These are phyloP conservation scores for Xerocomus spinulosus DNA, from an alignment of 768 basidiomycete species.

Conservation along the genomic window DNA sequence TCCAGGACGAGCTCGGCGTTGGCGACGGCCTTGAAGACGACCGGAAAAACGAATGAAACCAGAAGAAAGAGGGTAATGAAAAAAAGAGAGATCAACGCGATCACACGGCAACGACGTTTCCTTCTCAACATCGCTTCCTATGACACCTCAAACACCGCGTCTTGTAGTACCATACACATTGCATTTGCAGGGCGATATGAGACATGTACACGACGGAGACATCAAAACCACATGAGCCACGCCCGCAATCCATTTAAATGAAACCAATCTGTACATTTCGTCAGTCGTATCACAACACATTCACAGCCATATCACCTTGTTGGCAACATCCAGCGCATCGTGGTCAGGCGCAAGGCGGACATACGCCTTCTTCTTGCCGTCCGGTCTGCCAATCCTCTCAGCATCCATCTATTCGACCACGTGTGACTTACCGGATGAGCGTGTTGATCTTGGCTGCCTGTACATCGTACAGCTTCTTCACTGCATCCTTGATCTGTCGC, in stretches of 20 bases:
- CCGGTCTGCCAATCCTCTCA: conserved; percentile 56
- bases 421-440: conserved; percentile 74
- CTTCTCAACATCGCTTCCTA: neutral
- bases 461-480: conserved; percentile 98
- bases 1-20: conserved; percentile 5
- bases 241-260: conserved; percentile 75
- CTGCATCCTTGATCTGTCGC: conserved; percentile 98
- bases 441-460: conserved; percentile 97
- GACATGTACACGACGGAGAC: neutral
- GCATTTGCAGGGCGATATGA: neutral
- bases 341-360: conserved; percentile 93
- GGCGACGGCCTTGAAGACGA: conserved; percentile 13
- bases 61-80: neutral
- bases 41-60: conserved; percentile 3
- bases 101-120: conserved; percentile 15
- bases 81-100: conserved; percentile 9
- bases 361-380: conserved; percentile 99
- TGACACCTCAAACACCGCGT: neutral
- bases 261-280: conserved; percentile 97
- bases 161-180: neutral
- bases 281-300: too few species aligned
- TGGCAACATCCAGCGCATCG: conserved; percentile 94
- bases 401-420: neutral
- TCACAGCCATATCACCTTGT: too few species aligned
- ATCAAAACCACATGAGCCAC: neutral